Conservation (phyloP, 1,284 basidiomycete genomes). For the Entoloma clypeatum region DNA sequence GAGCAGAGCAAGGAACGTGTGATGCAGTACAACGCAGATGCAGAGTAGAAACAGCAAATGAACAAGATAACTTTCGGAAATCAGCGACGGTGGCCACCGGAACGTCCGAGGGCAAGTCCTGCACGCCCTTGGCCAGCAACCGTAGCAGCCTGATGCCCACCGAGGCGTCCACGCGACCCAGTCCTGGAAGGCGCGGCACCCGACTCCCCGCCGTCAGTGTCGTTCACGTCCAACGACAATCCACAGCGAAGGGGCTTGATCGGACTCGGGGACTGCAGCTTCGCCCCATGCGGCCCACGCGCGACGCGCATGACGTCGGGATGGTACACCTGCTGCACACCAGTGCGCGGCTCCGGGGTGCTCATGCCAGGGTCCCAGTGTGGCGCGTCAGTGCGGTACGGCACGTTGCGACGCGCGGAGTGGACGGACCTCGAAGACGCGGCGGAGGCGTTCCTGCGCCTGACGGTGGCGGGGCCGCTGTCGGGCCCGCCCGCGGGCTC, state of each 20-base stretch:
- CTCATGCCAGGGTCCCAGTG: neutral
- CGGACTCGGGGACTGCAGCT: conserved; percentile 8
- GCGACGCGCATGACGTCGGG: conserved; percentile 11
- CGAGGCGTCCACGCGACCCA: neutral
- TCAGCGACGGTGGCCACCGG: too few relatives aligned
- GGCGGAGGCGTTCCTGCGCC: conserved; percentile 17
- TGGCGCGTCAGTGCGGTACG: neutral
- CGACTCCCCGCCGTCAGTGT: conserved; percentile 9
- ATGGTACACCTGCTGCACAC: neutral
- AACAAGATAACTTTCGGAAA: too few relatives aligned
- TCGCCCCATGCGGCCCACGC: conserved; percentile 14
- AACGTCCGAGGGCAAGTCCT: conserved; percentile 6
- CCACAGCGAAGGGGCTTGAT: conserved; percentile 4
- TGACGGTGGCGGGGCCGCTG: conserved; percentile 1
- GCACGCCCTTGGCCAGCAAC: conserved; percentile 11
- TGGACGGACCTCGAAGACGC: conserved; percentile 14
- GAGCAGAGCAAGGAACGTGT: neutral
- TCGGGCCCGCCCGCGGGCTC: neutral
- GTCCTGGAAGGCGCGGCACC: neutral
- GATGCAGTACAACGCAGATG: too few relatives aligned
- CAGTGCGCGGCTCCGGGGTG: neutral
- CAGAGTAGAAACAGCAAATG: too few relatives aligned
- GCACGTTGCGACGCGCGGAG: conserved; percentile 7
- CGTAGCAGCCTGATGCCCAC: conserved; percentile 5
- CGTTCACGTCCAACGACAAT: conserved; percentile 8